These are phyloP conservation scores for Inga oerstediana DNA, from an alignment of 306 rosid species.

Conservation along the genomic window DNA sequence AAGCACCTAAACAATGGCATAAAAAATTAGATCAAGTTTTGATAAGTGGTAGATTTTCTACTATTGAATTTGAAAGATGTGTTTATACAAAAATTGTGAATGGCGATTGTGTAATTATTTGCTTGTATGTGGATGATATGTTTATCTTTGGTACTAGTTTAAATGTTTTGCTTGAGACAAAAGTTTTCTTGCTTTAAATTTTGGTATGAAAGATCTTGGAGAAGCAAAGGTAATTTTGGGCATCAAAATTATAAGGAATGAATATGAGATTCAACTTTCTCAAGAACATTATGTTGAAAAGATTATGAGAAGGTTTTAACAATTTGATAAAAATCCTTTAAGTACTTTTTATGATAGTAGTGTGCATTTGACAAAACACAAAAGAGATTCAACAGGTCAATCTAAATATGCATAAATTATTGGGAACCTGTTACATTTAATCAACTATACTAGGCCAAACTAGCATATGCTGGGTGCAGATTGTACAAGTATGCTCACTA, in stretches of 20 bases:
- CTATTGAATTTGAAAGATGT: neutral
- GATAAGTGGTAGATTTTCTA: neutral
- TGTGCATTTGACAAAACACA: too few relatives aligned
- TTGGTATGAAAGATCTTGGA: neutral
- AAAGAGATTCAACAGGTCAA: neutral
- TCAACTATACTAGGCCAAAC: neutral
- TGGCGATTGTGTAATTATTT: too few relatives aligned
- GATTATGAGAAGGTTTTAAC: too few relatives aligned
- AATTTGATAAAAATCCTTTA: too few relatives aligned
- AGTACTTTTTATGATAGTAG: neutral
- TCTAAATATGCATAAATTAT: neutral
- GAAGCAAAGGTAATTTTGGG: too few relatives aligned
- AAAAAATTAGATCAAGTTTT: neutral
- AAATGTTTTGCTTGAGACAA: neutral
- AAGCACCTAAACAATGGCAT: neutral
- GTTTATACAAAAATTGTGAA: neutral
- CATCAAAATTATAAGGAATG: too few relatives aligned
- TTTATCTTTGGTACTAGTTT: neutral
- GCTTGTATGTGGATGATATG: neutral
- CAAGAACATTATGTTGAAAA: too few relatives aligned
- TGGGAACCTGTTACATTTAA: neutral
- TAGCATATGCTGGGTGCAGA: neutral
- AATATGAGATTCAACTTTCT: too few relatives aligned
- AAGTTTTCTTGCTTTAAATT: neutral
- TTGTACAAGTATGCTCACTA: neutral